Percentiles rank a stretch among this genome's conserved stretches.
Evolutionary conservation across 352 stramenopile genomes (phyloP).

Genomic region (Globisporangium nunn): DNA sequence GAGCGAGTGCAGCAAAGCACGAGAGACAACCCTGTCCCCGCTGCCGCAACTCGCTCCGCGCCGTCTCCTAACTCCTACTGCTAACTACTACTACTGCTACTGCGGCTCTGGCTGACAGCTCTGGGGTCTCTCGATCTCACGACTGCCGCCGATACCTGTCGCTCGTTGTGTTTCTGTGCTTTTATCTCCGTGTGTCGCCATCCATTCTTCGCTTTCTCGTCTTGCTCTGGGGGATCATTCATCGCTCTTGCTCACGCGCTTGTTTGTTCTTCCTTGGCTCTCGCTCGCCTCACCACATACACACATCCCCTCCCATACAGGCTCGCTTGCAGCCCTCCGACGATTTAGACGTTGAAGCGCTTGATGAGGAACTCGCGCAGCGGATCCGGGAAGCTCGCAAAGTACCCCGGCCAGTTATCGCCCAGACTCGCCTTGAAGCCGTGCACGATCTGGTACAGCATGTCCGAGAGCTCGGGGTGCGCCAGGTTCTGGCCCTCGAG

Average conservation of each 20-base stretch:
- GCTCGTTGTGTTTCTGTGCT: constrained; percentile 2
- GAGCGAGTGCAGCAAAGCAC: background rate
- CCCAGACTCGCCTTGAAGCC: constrained; percentile 85
- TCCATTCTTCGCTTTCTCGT: background rate
- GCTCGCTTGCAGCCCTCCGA: background rate
- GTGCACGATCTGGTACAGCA: constrained; percentile 86
- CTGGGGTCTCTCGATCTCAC: background rate
- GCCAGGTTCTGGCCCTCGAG: constrained; percentile 75
- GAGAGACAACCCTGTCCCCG: background rate
- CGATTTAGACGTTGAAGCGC: constrained; percentile 73
- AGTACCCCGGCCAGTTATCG: constrained; percentile 84
- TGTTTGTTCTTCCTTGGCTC: background rate
- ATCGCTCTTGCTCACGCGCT: background rate
- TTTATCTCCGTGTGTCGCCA: constrained; percentile 6
- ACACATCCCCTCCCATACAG: background rate
- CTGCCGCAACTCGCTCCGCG: background rate
- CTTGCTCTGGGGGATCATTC: background rate
- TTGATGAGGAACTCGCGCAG: constrained; percentile 74
- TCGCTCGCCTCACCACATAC: background rate
- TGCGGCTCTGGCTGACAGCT: background rate
- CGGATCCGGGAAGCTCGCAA: constrained; percentile 74
- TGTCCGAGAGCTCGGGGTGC: constrained; percentile 73
- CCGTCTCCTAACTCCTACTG: constrained; percentile 1
- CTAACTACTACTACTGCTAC: constrained; percentile 7
- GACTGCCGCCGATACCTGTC: background rate